phyloP scores from a whole-genome alignment of 2,329 filamentous ascomycete species.

The Neofusicoccum parvum region DNA sequence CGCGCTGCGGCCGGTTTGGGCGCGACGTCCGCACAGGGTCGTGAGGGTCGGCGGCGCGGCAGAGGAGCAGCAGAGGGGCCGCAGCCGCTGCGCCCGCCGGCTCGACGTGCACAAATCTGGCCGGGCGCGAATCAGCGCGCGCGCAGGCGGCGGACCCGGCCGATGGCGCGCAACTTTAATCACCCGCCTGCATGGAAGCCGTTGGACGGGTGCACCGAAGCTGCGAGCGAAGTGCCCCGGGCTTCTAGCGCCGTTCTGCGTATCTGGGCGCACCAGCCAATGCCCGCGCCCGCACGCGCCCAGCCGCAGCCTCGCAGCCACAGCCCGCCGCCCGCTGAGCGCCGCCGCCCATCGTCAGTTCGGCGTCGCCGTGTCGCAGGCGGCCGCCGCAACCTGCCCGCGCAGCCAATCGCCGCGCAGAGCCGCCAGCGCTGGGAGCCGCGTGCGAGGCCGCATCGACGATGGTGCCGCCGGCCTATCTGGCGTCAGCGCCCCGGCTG shows the following conservation, averaged over 20 bases:
- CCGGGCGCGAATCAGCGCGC: constrained; percentile 1
- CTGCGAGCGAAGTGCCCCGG: constrained; percentile 15
- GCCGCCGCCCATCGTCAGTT: background rate
- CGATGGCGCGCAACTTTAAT: constrained; percentile 16
- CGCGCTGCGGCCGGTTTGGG: constrained; percentile 6
- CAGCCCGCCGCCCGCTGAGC: background rate
- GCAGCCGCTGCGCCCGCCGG: constrained; percentile 11
- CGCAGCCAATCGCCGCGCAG: too few species aligned
- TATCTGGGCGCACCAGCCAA: background rate
- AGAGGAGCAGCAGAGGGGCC: constrained; percentile 6
- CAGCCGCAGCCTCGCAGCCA: constrained; percentile 1
- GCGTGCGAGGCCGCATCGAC: background rate
- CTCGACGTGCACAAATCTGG: constrained; percentile 12
- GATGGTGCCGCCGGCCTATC: background rate
- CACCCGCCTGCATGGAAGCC: constrained; percentile 19
- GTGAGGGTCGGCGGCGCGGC: background rate
- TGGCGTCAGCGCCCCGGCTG: background rate
- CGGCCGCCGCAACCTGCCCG: too few species aligned
- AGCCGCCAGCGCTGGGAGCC: too few species aligned
- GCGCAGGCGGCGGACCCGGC: constrained; percentile 11
- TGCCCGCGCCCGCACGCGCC: constrained; percentile 3
- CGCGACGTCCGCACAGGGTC: constrained; percentile 1
- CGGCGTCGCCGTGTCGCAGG: constrained; percentile 9
- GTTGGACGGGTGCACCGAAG: constrained; percentile 16
- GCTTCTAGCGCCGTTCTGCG: constrained; percentile 17